Percentiles rank a stretch among this genome's conserved stretches.
These are phyloP conservation scores for Austroboletus festivus DNA, from an alignment of 768 basidiomycete genomes.

Conservation along the genomic window DNA sequence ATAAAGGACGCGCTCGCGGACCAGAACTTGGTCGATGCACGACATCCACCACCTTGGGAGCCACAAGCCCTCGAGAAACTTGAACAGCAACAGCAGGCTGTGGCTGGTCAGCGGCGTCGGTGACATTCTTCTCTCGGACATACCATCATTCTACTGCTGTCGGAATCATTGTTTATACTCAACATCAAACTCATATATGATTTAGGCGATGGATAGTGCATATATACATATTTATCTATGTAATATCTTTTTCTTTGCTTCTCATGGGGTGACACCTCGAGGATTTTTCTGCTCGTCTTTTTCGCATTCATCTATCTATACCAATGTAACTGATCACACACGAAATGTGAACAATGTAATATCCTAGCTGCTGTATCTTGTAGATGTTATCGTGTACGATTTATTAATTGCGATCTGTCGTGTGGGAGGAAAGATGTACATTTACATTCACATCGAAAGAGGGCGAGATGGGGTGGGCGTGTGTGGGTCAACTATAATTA, in stretches of 20 bases:
- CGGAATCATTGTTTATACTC: neutral
- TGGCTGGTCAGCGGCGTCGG: neutral
- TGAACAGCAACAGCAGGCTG: conserved; percentile 26
- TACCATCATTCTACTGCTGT: too few relatives aligned
- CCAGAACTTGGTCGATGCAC: conserved; percentile 72
- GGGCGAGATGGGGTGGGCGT: too few relatives aligned
- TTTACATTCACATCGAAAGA: neutral
- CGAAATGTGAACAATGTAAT: conserved; percentile 15
- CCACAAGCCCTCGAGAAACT: conserved; percentile 38
- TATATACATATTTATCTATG: neutral
- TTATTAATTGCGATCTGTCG: neutral
- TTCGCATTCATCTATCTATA: conserved; percentile 8
- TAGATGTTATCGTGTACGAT: conserved; percentile 1
- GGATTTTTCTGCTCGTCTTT: neutral
- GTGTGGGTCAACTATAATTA: too few relatives aligned
- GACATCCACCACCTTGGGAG: conserved; percentile 72
- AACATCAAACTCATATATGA: neutral
- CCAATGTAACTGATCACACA: conserved; percentile 8
- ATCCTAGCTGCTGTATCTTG: conserved; percentile 21
- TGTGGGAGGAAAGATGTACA: neutral
- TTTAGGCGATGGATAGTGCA: neutral
- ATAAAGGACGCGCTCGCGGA: conserved; percentile 75
- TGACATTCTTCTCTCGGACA: neutral
- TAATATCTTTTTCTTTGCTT: too few relatives aligned
- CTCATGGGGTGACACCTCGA: neutral